phyloP scores from a whole-genome alignment of 2,329 filamentous ascomycete genomes.

The Waltergamsia citrina region DNA sequence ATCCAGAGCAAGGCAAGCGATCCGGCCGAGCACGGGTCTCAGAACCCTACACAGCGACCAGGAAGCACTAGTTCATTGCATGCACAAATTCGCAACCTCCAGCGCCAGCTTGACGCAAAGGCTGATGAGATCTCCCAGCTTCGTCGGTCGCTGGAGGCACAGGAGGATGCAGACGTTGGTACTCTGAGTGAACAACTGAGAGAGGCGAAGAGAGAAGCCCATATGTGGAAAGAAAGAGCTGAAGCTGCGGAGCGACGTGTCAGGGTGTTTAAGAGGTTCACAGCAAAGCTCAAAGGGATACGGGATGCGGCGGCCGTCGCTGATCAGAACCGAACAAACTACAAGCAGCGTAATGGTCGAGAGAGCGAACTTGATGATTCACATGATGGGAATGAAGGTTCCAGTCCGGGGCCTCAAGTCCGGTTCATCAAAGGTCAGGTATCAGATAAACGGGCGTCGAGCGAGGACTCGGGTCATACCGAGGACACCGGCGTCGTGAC shows the following conservation, averaged over 20 bases:
- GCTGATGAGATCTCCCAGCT: constrained; percentile 36
- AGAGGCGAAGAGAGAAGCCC: constrained; percentile 18
- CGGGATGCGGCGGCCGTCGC: constrained; percentile 3
- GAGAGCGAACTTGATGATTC: constrained; percentile 1
- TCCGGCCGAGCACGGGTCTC: not conserved
- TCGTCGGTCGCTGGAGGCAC: constrained; percentile 33
- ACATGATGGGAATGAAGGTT: not conserved
- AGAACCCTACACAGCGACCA: constrained; percentile 11
- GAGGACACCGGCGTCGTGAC: constrained; percentile 15
- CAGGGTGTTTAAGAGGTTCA: constrained; percentile 35
- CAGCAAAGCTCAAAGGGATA: constrained; percentile 15
- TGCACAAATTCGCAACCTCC: constrained; percentile 37
- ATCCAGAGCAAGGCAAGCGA: not conserved
- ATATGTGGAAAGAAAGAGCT: constrained; percentile 44
- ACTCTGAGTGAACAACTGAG: constrained; percentile 39
- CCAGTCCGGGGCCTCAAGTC: not conserved
- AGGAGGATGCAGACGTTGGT: constrained; percentile 30
- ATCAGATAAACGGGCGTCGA: constrained; percentile 1
- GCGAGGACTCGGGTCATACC: constrained; percentile 12
- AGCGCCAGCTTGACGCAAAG: constrained; percentile 33
- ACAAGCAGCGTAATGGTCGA: too few species aligned
- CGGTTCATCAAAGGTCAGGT: constrained; percentile 1
- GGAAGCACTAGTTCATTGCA: constrained; percentile 28
- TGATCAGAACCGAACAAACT: too few species aligned
- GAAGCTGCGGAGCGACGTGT: constrained; percentile 45